Evolutionary conservation across 768 basidiomycete species (phyloP).

Genomic region (Crepidotus variabilis): DNA sequence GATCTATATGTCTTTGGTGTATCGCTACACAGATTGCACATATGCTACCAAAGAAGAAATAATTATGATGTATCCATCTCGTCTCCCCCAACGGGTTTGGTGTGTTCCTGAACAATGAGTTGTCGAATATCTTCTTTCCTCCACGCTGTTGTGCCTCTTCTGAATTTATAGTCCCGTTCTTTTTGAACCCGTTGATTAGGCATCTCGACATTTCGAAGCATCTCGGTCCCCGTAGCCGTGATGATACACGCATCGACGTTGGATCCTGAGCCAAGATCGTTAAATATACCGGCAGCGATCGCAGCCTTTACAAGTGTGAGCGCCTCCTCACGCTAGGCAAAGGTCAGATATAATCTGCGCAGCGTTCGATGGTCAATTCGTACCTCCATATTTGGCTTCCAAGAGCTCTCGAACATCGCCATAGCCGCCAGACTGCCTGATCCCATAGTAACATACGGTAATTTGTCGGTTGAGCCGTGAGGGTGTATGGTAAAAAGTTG

Average conservation of each 20-base stretch:
- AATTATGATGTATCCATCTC: constrained; percentile 79
- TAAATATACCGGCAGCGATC: constrained; percentile 96
- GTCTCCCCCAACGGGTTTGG: constrained; percentile 55
- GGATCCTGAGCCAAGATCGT: constrained; percentile 98
- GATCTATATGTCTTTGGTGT: too few relatives aligned
- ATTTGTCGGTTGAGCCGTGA: constrained; percentile 97
- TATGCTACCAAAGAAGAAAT: background rate
- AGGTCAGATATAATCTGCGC: background rate
- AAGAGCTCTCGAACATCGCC: constrained; percentile 92
- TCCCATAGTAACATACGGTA: constrained; percentile 99
- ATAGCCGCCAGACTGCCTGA: constrained; percentile 95
- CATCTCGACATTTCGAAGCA: constrained; percentile 90
- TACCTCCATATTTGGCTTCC: constrained; percentile 81
- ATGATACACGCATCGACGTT: constrained; percentile 98
- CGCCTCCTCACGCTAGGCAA: constrained; percentile 68
- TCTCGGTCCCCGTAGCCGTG: constrained; percentile 81
- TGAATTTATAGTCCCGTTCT: constrained; percentile 70
- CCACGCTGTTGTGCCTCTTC: constrained; percentile 85
- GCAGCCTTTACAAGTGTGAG: constrained; percentile 81
- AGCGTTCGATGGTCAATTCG: constrained; percentile 16
- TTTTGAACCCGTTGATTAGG: constrained; percentile 84
- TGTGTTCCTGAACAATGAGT: constrained; percentile 69
- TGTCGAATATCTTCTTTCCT: constrained; percentile 74
- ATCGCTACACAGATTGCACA: background rate
- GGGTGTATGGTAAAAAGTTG: constrained; percentile 96